Base-by-base conservation (phyloP, 345 rosid species). In the Pseudoturritis turrita region DNA sequence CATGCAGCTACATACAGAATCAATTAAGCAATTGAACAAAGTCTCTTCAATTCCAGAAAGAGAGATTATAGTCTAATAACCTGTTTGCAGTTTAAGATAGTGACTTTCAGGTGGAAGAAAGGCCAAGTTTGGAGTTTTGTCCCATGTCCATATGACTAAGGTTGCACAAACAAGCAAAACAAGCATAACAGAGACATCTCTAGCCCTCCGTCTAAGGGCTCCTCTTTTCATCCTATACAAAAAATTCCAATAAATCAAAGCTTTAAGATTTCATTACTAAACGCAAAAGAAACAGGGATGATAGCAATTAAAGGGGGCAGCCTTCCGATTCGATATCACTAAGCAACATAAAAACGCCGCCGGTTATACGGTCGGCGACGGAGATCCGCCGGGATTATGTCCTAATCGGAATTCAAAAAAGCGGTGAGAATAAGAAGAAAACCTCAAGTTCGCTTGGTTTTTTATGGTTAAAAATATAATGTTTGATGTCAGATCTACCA, bases 151-250 rank as follows among this genome's bases (percentile, higher is more conserved):
- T 14, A 88, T 41, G 57, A 86, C 72, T 62, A 86, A 52, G 14
- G 86, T 83, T 65, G 82, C 80, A 65, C 84, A 81, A 29, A 82
- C 52, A 35, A 90, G 81, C 56, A 81, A 85, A 79, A 83, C 80
- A 45, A 88, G 86, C 53, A 86, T 65, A 50, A 88, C 75, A 71
- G 85, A 84, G 36, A 86, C 43, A 60, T 82, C 81, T 63, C 75
- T 80, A 21, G 81, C 82, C 80, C 82, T 79, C 72, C 78, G 69
- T 70, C 70, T 62, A 58, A 71, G 67, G 43, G 70, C 31, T 45
- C 82, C 82, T 76, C 85, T 82, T 81, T 86, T 88, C 96, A 90
- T 90, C 81, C 83, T 85, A 54, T 36, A 47, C 12, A 29, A 46
- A 74, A 29, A 46, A 74, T 54, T n/a, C 31, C 71, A 62, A 41